Evolutionary conservation across 2,329 filamentous ascomycete species (phyloP).

Genomic region (Neonectria neomacrospora): DNA sequence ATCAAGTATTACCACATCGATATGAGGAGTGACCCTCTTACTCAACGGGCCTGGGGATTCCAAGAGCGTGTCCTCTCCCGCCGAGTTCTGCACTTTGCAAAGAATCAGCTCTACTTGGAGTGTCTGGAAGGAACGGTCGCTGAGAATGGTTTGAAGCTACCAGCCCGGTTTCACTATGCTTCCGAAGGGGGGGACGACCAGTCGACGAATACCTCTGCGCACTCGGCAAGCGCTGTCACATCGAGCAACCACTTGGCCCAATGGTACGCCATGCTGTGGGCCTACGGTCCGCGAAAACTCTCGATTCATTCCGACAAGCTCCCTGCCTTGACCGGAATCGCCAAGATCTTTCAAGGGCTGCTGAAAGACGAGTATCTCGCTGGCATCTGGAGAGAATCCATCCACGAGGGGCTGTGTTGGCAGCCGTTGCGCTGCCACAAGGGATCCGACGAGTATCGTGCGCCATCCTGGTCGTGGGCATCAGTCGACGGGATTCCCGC

Average conservation of each 20-base stretch:
- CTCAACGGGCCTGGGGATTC: slow-evolving; percentile 33
- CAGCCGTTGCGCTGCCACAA: background rate
- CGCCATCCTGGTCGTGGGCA: slow-evolving; percentile 34
- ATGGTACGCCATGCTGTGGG: slow-evolving; percentile 8
- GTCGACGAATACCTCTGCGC: background rate
- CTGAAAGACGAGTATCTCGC: slow-evolving; percentile 24
- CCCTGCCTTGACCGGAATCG: slow-evolving; percentile 21
- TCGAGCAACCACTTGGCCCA: background rate
- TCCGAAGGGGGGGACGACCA: background rate
- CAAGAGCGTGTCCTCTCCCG: slow-evolving; percentile 37
- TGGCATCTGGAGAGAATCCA: slow-evolving; percentile 18
- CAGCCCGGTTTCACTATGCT: slow-evolving; percentile 1
- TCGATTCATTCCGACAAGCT: slow-evolving; percentile 23
- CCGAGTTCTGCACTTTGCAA: slow-evolving; percentile 33
- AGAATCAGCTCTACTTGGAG: slow-evolving; percentile 27
- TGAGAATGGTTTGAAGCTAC: slow-evolving; percentile 6
- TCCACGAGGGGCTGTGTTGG: slow-evolving; percentile 22
- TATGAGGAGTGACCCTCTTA: slow-evolving; percentile 16
- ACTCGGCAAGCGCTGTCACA: background rate
- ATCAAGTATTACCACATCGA: slow-evolving; percentile 15
- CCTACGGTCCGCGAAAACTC: slow-evolving; percentile 14
- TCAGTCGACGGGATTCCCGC: slow-evolving; percentile 16
- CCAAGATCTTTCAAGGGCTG: slow-evolving; percentile 16
- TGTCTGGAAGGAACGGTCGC: slow-evolving; percentile 22
- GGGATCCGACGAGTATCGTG: slow-evolving; percentile 20